A percentile compares a stretch with the other conserved stretches of the same genome.
Conservation (phyloP, 208 protist genomes). For the Zelonia costaricensis region DNA sequence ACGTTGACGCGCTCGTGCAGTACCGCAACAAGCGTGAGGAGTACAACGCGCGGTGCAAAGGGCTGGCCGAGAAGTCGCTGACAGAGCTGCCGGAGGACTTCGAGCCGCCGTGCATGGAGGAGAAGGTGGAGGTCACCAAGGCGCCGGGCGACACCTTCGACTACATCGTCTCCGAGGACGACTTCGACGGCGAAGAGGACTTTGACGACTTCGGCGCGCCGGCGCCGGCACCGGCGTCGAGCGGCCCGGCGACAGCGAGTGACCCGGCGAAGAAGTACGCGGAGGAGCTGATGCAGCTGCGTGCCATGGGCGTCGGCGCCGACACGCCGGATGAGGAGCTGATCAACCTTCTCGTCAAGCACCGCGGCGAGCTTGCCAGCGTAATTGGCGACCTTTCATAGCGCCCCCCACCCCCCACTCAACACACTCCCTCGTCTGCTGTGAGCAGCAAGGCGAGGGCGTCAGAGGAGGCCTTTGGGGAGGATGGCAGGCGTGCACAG, state of each 20-base stretch:
- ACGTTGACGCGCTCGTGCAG: constrained; percentile 93
- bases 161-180: constrained; percentile 32
- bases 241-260: neutral
- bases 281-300: constrained; percentile 76
- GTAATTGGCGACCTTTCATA: constrained; percentile 60
- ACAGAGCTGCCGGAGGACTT: constrained; percentile 87
- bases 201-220: constrained; percentile 38
- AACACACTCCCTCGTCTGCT: too few relatives aligned
- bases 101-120: constrained; percentile 68
- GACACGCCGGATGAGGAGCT: constrained; percentile 61
- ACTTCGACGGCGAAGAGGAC: constrained; percentile 44
- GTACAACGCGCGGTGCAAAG: constrained; percentile 63
- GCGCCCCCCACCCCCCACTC: too few relatives aligned
- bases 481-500: too few relatives aligned
- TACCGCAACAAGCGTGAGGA: constrained; percentile 73
- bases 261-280: constrained; percentile 37
- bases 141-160: constrained; percentile 25
- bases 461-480: too few relatives aligned
- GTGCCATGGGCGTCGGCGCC: constrained; percentile 63
- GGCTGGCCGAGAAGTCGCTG: constrained; percentile 89
- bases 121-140: constrained; percentile 43
- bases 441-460: too few relatives aligned
- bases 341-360: constrained; percentile 56
- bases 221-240: constrained; percentile 2
- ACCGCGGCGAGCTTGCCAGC: constrained; percentile 71